A percentile compares a stretch with the other conserved stretches of the same genome.
These are phyloP conservation scores for Venturia asperata DNA, from an alignment of 2,329 filamentous ascomycete species.

Conservation along the genomic window DNA sequence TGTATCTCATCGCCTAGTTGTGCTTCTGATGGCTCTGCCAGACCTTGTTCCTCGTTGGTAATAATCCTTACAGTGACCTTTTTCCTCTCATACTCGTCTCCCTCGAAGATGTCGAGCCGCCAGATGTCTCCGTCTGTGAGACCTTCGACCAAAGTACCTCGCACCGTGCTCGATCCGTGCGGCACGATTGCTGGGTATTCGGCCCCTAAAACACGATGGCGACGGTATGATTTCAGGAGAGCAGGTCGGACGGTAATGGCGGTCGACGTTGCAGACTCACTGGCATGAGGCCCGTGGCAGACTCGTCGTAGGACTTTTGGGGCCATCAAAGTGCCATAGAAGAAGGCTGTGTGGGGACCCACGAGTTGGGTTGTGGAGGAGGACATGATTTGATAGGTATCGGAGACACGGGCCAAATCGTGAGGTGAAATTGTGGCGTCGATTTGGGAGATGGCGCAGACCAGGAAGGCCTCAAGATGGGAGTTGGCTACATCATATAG, in stretches of 20 bases:
- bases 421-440: neutral
- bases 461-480: neutral
- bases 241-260: conserved; percentile 61
- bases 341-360: conserved; percentile 52
- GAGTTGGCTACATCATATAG: neutral
- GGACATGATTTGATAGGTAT: neutral
- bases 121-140: conserved; percentile 69
- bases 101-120: conserved; percentile 77
- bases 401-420: no score
- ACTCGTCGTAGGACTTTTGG: conserved; percentile 79
- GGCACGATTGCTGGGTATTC: conserved; percentile 76
- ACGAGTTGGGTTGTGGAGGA: conserved; percentile 22
- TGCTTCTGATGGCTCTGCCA: conserved; percentile 29
- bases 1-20: conserved; percentile 35
- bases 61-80: conserved; percentile 42
- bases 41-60: conserved; percentile 21
- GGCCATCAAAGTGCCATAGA: conserved; percentile 73
- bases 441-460: neutral
- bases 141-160: conserved; percentile 68
- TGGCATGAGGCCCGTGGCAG: conserved; percentile 54
- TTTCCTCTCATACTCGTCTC: conserved; percentile 58
- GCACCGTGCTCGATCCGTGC: conserved; percentile 43
- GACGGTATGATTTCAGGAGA: conserved; percentile 64
- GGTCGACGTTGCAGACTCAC: neutral
- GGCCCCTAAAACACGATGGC: conserved; percentile 58